Evolutionary conservation across 306 rosid genomes (phyloP), one percentile per base, ranked within the genome.

Genomic region (Cicer cuneatum): DNA sequence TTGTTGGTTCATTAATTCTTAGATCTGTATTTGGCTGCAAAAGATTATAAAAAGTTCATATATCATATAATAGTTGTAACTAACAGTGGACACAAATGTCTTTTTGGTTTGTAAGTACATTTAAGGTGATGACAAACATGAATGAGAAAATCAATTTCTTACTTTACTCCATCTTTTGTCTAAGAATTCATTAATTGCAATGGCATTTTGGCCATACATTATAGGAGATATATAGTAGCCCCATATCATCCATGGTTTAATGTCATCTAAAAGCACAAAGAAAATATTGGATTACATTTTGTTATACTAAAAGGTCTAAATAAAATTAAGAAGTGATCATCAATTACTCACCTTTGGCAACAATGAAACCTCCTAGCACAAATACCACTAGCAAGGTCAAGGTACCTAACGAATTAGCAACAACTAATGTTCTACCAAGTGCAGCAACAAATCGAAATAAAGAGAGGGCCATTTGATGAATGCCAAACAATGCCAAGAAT

Each of bases 181-280:
- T 4, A 93, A 91, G 71, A 93, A 93, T 54, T 90, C 98, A 21
- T 90, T 90, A 9, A 89, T 83, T 72, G 83, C 88, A 8, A 93
- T 83, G 18, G 98, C 96, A 81, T 87, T 93, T 45, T 93, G 98
- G 79, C 97, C 98, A 68, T 93, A 93, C 92, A 84, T 93, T 88
- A 93, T 75, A 54, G 98, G 98, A 74, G 92, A 89, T 8, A 71
- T 8, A 49, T 87, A 93, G 64, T 83, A 93, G 15, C 96, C 96
- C 97, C 97, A 93, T 47, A 71, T 43, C 89, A 90, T 75, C 95
- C 97, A 93, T 38, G 90, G 81, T 54, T 75, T 68, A 76, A 90
- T 79, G 59, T 87, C 90, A 39, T 90, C 98, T 93, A 71, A 63
- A 72, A 14, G 56, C 5, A 79, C 18, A 70, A 39, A 70, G 42